Percentiles rank a stretch among this genome's conserved stretches.
Conservation (phyloP, 2,329 filamentous ascomycete species). For the Scedosporium boydii region DNA sequence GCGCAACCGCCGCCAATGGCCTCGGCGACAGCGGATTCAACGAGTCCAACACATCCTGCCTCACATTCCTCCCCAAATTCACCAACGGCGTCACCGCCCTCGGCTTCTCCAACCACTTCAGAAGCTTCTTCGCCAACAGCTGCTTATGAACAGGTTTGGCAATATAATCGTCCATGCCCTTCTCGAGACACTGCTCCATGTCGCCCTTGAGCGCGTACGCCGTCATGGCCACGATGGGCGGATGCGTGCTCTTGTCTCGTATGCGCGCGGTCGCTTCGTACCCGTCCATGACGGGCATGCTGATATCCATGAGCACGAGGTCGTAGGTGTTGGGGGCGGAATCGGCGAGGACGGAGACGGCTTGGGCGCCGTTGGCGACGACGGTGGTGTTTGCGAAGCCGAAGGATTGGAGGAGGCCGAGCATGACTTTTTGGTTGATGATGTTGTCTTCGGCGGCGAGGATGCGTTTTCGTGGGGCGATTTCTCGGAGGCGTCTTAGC, state of each 20-base stretch:
- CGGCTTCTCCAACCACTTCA: background rate
- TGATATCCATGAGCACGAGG: constrained; percentile 32
- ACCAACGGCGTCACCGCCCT: background rate
- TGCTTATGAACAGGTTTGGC: constrained; percentile 44
- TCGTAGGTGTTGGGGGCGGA: constrained; percentile 15
- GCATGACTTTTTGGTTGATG: constrained; percentile 31
- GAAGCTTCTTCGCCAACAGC: constrained; percentile 27
- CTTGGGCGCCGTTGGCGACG: constrained; percentile 11
- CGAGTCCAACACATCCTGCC: background rate
- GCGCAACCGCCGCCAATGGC: background rate
- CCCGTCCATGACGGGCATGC: constrained; percentile 42
- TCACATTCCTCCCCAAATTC: background rate
- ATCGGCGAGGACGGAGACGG: constrained; percentile 21
- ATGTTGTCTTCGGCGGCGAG: constrained; percentile 31
- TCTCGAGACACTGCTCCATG: constrained; percentile 39
- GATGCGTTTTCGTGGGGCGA: constrained; percentile 29
- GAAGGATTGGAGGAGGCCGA: constrained; percentile 24
- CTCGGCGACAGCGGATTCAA: background rate
- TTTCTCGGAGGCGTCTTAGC: constrained; percentile 18
- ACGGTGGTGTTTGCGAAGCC: constrained; percentile 26
- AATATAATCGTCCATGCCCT: constrained; percentile 47
- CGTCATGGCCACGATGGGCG: constrained; percentile 41
- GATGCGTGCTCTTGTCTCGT: constrained; percentile 27
- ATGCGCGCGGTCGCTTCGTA: constrained; percentile 35
- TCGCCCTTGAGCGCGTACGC: constrained; percentile 47